Percentiles rank a stretch among this genome's conserved stretches.
Conservation (phyloP, 257 asterid genomes). For the Lantana camara region DNA sequence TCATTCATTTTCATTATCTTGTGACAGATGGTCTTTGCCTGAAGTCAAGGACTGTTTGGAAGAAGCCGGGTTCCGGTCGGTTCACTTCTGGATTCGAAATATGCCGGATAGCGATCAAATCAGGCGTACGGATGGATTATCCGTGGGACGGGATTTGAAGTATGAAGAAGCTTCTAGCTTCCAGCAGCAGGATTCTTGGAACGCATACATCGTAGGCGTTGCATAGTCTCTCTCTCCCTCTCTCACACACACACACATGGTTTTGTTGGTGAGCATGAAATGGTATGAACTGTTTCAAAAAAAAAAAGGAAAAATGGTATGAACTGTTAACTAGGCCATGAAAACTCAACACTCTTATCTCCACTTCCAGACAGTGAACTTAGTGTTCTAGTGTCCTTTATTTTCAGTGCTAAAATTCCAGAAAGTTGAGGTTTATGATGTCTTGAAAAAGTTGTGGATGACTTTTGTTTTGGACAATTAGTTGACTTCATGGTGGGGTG, state of each 20-base stretch:
- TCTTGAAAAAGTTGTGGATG: background rate
- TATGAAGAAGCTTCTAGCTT: constrained; percentile 86
- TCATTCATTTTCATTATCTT: background rate
- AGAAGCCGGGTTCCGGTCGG: constrained; percentile 83
- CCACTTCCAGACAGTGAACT: background rate
- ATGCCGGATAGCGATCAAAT: constrained; percentile 87
- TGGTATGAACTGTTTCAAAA: too few species aligned
- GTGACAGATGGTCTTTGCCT: constrained; percentile 89
- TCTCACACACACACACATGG: background rate
- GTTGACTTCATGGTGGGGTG: too few species aligned
- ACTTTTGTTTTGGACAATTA: background rate
- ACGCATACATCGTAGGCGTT: constrained; percentile 85
- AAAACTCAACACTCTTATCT: background rate
- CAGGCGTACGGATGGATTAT: constrained; percentile 64
- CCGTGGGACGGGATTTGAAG: constrained; percentile 69
- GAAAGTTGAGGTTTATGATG: background rate
- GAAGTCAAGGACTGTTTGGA: constrained; percentile 89
- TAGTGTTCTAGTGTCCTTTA: background rate
- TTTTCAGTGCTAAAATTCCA: background rate
- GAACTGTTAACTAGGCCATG: background rate
- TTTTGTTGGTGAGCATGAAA: background rate
- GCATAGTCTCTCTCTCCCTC: constrained; percentile 41
- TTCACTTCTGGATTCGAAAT: constrained; percentile 82
- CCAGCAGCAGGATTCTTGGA: constrained; percentile 96
- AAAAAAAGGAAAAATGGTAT: background rate